Evolutionary conservation across 202 grass and related monocot species (phyloP).

Genomic region (Elaeis oleifera): DNA sequence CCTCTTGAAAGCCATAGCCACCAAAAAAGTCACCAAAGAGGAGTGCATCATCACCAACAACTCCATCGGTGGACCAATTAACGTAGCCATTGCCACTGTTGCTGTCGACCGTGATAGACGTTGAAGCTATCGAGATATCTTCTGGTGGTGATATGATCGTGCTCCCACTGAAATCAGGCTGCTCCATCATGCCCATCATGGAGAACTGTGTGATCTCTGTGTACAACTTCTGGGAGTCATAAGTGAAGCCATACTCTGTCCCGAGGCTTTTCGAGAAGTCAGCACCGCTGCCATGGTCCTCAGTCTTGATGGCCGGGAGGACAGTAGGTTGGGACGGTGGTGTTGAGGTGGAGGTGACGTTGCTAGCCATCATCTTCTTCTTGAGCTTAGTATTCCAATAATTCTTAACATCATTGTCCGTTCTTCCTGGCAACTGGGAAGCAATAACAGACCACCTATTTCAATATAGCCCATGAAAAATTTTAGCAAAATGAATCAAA

Average conservation of each 20-base stretch:
- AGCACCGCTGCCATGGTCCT: neutral
- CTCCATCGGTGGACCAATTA: neutral
- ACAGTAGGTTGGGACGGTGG: neutral
- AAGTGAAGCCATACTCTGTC: neutral
- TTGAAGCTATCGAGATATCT: neutral
- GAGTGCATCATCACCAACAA: neutral
- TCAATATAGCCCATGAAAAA: too few species aligned
- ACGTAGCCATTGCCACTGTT: neutral
- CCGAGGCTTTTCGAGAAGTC: neutral
- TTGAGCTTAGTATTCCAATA: conserved; percentile 19
- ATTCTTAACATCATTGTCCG: conserved; percentile 1
- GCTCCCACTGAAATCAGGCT: neutral
- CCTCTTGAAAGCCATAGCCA: conserved; percentile 1
- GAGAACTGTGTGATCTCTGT: neutral
- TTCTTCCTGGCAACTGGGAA: neutral
- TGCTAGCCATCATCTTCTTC: conserved; percentile 1
- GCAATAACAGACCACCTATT: conserved; percentile 13
- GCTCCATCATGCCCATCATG: neutral
- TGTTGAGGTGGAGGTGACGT: neutral
- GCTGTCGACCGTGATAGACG: neutral
- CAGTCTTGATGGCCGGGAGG: neutral
- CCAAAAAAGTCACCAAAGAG: neutral
- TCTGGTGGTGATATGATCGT: neutral
- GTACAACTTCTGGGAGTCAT: neutral
- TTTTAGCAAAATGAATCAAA: too few species aligned